phyloP scores from a whole-genome alignment of 78 protist genomes.

The Polysphondylium violaceum region DNA sequence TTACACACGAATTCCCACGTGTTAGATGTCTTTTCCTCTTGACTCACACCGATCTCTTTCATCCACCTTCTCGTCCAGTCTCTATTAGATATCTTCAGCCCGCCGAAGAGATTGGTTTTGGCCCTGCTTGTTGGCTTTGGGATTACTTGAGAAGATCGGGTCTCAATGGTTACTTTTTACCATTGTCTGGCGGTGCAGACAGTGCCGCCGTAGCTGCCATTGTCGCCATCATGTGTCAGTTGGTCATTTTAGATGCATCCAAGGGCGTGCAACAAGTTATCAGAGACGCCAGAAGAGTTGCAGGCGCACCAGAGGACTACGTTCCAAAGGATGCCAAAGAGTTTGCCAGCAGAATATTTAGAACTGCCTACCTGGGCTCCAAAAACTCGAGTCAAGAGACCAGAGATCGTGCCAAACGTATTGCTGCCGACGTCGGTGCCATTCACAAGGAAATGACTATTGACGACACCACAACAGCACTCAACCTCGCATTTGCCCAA shows the following conservation, averaged over 20 bases:
- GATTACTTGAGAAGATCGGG: conserved; percentile 94
- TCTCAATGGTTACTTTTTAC: conserved; percentile 86
- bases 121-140: conserved; percentile 96
- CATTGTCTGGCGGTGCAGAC: conserved; percentile 95
- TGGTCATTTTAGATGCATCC: conserved; percentile 47
- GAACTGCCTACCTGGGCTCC: conserved; percentile 88
- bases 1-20: conserved; percentile 66
- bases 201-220: conserved; percentile 87
- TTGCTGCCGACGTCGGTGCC: conserved; percentile 64
- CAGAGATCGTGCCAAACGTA: conserved; percentile 55
- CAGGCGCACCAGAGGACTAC: conserved; percentile 26
- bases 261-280: conserved; percentile 42
- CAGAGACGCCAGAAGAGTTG: conserved; percentile 46
- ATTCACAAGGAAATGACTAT: conserved; percentile 67
- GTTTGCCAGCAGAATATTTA: conserved; percentile 46
- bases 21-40: conserved; percentile 41
- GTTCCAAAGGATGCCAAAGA: conserved; percentile 53
- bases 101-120: conserved; percentile 82
- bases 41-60: not conserved
- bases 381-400: conserved; percentile 73
- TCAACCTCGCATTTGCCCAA: conserved; percentile 7
- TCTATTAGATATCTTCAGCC: conserved; percentile 45
- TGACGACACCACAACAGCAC: conserved; percentile 72
- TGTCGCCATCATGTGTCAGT: conserved; percentile 86
- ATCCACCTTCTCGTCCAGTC: conserved; percentile 9